These are phyloP conservation scores for Solanum pennellii DNA, from an alignment of 257 asterid genomes.

Conservation along the genomic window DNA sequence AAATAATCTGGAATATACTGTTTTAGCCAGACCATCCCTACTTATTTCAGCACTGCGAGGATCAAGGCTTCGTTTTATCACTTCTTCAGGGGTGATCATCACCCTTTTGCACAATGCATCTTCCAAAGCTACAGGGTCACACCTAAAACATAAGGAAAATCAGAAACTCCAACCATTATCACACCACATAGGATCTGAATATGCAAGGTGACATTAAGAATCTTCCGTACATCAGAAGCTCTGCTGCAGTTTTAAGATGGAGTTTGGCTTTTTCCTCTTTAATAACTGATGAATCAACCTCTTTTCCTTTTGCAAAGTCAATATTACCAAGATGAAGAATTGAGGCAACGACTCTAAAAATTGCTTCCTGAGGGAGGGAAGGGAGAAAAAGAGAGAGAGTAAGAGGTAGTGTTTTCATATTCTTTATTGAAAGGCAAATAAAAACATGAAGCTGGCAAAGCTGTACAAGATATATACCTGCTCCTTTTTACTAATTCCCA, in stretches of 20 bases:
- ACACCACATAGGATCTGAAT: conserved; percentile 17
- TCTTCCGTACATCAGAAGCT: conserved; percentile 66
- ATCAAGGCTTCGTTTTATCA: conserved; percentile 93
- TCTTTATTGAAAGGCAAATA: neutral
- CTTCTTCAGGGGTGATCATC: conserved; percentile 98
- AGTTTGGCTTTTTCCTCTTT: conserved; percentile 74
- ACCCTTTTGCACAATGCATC: conserved; percentile 97
- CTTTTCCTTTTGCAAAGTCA: conserved; percentile 86
- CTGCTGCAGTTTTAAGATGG: conserved; percentile 82
- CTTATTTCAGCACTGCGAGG: conserved; percentile 86
- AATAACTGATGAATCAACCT: conserved; percentile 69
- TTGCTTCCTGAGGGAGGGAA: conserved; percentile 67
- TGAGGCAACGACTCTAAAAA: conserved; percentile 91
- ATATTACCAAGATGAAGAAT: conserved; percentile 92
- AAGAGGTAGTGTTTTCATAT: neutral
- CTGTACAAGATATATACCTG: conserved; percentile 40
- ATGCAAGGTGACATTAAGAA: conserved; percentile 17
- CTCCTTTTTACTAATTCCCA: conserved; percentile 80
- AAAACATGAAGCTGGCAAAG: neutral
- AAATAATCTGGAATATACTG: conserved; percentile 81
- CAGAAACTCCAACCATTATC: conserved; percentile 10
- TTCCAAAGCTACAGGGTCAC: conserved; percentile 75
- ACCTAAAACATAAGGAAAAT: conserved; percentile 41
- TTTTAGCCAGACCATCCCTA: conserved; percentile 95
- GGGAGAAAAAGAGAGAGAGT: neutral